Evolutionary conservation across 345 rosid genomes (phyloP).

Genomic region (Ceriops tagal): DNA sequence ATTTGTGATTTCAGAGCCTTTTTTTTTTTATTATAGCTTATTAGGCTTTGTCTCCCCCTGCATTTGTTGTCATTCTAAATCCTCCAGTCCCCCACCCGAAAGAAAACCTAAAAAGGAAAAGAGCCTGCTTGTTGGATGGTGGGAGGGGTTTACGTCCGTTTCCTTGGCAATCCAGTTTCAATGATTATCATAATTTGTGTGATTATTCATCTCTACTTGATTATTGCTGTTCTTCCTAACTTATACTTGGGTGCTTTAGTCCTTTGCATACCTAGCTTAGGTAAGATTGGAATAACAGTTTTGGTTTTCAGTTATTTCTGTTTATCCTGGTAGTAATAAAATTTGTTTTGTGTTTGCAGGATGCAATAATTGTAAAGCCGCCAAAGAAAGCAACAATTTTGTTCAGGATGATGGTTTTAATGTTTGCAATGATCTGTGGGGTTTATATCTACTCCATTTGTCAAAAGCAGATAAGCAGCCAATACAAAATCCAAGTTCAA

Average conservation of each 20-base stretch:
- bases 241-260: too few species aligned
- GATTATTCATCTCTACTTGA: too few species aligned
- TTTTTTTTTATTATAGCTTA: background rate
- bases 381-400: conserved; percentile 72
- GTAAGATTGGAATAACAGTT: conserved; percentile 6
- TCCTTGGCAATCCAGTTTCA: too few species aligned
- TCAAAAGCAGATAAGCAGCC: conserved; percentile 54
- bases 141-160: too few species aligned
- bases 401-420: conserved; percentile 61
- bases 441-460: conserved; percentile 63
- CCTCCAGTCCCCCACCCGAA: too few species aligned
- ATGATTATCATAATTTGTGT: too few species aligned
- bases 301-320: conserved; percentile 10
- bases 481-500: conserved; percentile 31
- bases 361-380: conserved; percentile 52
- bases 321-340: conserved; percentile 2
- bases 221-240: too few species aligned
- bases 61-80: background rate
- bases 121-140: too few species aligned
- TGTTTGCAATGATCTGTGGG: conserved; percentile 72
- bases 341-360: conserved; percentile 40
- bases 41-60: background rate
- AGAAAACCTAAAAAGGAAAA: too few species aligned
- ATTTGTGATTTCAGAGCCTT: background rate
- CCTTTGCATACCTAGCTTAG: background rate